Percentiles rank a stretch among this genome's conserved stretches.
Conservation (phyloP, 2,329 filamentous ascomycete species). For the Pseudodiploospora longispora region DNA sequence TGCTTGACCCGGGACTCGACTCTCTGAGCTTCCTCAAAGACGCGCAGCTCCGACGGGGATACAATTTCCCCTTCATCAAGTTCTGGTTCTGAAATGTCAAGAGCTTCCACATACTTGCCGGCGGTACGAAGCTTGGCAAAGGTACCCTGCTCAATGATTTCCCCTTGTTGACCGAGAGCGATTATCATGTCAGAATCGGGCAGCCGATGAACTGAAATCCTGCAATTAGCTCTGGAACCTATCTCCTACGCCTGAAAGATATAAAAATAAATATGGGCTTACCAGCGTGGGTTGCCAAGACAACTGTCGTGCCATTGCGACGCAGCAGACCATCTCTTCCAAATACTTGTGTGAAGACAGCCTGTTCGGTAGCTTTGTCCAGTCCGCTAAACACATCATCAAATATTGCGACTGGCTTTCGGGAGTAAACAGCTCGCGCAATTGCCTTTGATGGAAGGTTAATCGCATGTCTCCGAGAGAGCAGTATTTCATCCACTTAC, state of each 20-base stretch:
- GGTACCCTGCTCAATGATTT: slow-evolving; percentile 31
- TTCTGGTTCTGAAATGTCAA: slow-evolving; percentile 22
- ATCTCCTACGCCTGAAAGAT: too few species aligned
- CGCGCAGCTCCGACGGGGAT: background rate
- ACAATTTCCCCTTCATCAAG: slow-evolving; percentile 8
- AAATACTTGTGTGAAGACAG: slow-evolving; percentile 32
- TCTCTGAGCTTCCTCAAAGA: background rate
- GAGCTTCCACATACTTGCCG: slow-evolving; percentile 28
- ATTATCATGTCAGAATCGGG: slow-evolving; percentile 36
- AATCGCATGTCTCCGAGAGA: too few species aligned
- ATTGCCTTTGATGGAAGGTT: slow-evolving; percentile 15
- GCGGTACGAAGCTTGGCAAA: slow-evolving; percentile 28
- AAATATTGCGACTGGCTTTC: slow-evolving; percentile 25
- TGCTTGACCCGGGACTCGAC: background rate
- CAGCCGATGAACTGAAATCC: slow-evolving; percentile 20
- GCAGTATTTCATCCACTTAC: slow-evolving; percentile 11
- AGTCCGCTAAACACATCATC: slow-evolving; percentile 33
- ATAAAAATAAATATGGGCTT: background rate
- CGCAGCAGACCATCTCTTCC: slow-evolving; percentile 26
- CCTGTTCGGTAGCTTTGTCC: slow-evolving; percentile 32
- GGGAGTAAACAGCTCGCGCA: slow-evolving; percentile 25
- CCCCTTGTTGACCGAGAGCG: slow-evolving; percentile 30
- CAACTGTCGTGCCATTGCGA: slow-evolving; percentile 18
- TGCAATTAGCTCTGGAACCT: background rate
- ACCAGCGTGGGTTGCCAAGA: slow-evolving; percentile 28